Conservation (phyloP, 1,284 basidiomycete species). For the Cutaneotrichosporon cavernicola region DNA sequence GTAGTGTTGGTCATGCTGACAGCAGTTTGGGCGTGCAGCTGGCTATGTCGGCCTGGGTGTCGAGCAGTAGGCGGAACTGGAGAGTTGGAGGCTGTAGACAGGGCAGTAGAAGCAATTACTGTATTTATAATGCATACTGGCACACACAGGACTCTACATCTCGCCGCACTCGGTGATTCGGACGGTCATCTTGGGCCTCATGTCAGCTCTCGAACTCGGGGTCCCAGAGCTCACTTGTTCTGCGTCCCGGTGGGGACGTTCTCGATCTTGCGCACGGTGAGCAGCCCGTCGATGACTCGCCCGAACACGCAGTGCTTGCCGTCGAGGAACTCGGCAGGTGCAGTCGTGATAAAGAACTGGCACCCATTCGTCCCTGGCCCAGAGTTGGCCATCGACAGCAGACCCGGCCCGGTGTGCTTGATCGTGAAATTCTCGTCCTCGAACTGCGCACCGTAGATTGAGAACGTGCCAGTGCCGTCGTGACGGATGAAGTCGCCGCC, state of each 20-base stretch:
- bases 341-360: conserved; percentile 95
- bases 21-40: conserved; percentile 44
- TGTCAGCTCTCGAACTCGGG: conserved; percentile 6
- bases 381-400: conserved; percentile 91
- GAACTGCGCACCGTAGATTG: conserved; percentile 91
- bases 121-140: conserved; percentile 11
- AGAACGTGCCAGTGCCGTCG: conserved; percentile 91
- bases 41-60: conserved; percentile 44
- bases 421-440: conserved; percentile 94
- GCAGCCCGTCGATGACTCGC: conserved; percentile 80
- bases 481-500: conserved; percentile 76
- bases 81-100: not conserved
- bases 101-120: not conserved
- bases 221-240: conserved; percentile 33
- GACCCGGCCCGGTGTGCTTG: conserved; percentile 79
- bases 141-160: conserved; percentile 47
- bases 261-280: conserved; percentile 90
- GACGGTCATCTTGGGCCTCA: conserved; percentile 23
- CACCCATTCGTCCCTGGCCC: conserved; percentile 90
- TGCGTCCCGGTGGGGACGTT: conserved; percentile 77
- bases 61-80: not conserved
- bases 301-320: conserved; percentile 94
- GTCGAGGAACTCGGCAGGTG: conserved; percentile 88
- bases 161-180: conserved; percentile 56
- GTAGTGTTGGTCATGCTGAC: conserved; percentile 2